phyloP scores from a whole-genome alignment of 352 stramenopile genomes.

The Pythium vanterpoolii region DNA sequence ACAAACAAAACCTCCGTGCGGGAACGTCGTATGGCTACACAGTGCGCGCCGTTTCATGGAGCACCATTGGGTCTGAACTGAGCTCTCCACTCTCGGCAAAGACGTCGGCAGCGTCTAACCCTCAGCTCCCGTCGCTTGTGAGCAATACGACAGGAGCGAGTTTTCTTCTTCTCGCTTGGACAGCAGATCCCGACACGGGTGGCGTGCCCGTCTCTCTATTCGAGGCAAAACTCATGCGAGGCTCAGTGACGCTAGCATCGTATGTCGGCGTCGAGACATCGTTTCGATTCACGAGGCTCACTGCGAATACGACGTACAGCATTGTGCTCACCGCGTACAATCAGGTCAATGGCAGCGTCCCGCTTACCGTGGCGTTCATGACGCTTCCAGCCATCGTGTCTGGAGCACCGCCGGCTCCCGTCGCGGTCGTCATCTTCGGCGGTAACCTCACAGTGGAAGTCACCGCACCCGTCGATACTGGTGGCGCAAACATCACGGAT shows the following conservation, averaged over 20 bases:
- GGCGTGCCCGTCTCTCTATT: slow-evolving; percentile 37
- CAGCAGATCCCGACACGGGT: slow-evolving; percentile 37
- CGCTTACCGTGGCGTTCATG: slow-evolving; percentile 13
- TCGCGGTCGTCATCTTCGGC: slow-evolving; percentile 39
- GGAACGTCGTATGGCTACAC: slow-evolving; percentile 47
- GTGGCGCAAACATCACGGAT: slow-evolving; percentile 30
- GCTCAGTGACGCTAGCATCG: slow-evolving; percentile 10
- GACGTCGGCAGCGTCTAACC: slow-evolving; percentile 35
- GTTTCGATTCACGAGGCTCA: slow-evolving; percentile 38
- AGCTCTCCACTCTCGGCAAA: slow-evolving; percentile 31
- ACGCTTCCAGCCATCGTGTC: slow-evolving; percentile 28
- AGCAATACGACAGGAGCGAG: slow-evolving; percentile 26
- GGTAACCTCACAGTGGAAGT: slow-evolving; percentile 62
- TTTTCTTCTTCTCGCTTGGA: slow-evolving; percentile 39
- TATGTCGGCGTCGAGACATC: slow-evolving; percentile 20
- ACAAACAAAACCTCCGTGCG: slow-evolving; percentile 32
- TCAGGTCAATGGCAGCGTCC: slow-evolving; percentile 29
- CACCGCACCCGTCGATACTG: slow-evolving; percentile 32
- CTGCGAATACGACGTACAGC: slow-evolving; percentile 30
- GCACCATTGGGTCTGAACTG: slow-evolving; percentile 34
- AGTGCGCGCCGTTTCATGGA: slow-evolving; percentile 36
- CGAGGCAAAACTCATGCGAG: slow-evolving; percentile 31
- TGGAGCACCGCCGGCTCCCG: slow-evolving; percentile 23
- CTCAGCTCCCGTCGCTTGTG: slow-evolving; percentile 22
- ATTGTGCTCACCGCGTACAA: slow-evolving; percentile 35